Evolutionary conservation across 1,284 basidiomycete species (phyloP).

Genomic region (Boletus sp.): DNA sequence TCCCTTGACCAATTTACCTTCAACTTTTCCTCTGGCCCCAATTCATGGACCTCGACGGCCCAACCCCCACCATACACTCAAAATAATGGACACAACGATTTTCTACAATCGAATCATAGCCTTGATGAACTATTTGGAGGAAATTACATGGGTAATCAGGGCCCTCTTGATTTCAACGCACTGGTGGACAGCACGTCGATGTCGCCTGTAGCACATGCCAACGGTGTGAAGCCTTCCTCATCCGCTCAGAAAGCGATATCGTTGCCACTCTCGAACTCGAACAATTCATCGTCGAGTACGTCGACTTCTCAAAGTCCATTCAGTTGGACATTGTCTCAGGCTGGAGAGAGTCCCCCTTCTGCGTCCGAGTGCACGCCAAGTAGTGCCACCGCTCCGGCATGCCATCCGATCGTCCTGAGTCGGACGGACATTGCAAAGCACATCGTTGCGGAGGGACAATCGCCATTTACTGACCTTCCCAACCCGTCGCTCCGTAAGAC

Average conservation of each 20-base stretch:
- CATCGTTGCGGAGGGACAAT: conserved; percentile 47
- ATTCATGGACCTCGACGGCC: conserved; percentile 35
- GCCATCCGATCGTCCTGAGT: conserved; percentile 49
- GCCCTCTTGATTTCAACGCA: conserved; percentile 43
- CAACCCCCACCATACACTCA: conserved; percentile 38
- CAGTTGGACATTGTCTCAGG: conserved; percentile 31
- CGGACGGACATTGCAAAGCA: conserved; percentile 49
- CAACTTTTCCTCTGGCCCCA: conserved; percentile 24
- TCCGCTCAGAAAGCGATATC: conserved; percentile 18
- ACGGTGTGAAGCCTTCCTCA: conserved; percentile 18
- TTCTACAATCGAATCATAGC: conserved; percentile 35
- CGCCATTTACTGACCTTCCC: conserved; percentile 39
- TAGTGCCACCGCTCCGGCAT: conserved; percentile 2
- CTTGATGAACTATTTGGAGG: conserved; percentile 64
- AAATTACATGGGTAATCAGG: conserved; percentile 42
- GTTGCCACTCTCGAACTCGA: conserved; percentile 27
- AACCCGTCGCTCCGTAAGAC: conserved; percentile 29
- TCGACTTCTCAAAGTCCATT: conserved; percentile 40
- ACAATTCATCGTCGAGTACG: conserved; percentile 29
- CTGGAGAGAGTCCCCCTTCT: conserved; percentile 30
- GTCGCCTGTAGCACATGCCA: conserved; percentile 47
- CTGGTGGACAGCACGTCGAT: conserved; percentile 41
- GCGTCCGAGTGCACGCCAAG: conserved; percentile 19
- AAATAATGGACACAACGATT: conserved; percentile 20
- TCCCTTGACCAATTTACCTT: conserved; percentile 26